These are phyloP conservation scores for Hymenoscyphus fraxineus DNA, from an alignment of 2,329 filamentous ascomycete genomes.

Conservation along the genomic window DNA sequence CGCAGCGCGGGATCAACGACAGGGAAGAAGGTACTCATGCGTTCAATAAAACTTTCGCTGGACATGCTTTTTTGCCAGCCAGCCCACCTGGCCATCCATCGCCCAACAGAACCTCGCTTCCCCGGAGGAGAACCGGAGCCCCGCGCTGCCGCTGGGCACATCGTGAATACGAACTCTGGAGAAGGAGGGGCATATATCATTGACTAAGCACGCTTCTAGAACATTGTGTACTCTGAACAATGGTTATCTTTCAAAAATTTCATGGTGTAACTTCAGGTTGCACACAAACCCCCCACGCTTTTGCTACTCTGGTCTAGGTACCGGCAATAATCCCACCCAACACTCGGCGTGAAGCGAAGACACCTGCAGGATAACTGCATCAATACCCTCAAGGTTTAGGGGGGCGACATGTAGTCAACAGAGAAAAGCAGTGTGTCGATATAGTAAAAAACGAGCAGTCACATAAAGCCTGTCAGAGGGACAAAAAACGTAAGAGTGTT, in stretches of 20 bases:
- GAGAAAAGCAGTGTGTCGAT: background rate
- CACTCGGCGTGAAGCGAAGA: background rate
- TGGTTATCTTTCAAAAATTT: background rate
- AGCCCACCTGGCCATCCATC: background rate
- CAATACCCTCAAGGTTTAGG: background rate
- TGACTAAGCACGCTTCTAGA: background rate
- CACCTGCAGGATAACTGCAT: background rate
- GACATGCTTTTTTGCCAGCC: background rate
- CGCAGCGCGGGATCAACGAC: background rate
- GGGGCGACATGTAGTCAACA: background rate
- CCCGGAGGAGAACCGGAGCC: background rate
- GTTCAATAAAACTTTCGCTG: background rate
- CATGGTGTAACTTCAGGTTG: constrained; percentile 1
- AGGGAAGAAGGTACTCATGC: background rate
- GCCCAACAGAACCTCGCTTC: background rate
- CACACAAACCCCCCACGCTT: background rate
- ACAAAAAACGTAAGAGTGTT: background rate
- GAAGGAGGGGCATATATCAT: background rate
- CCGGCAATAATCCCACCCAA: background rate
- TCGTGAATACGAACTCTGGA: background rate
- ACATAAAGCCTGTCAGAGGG: background rate
- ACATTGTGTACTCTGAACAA: background rate
- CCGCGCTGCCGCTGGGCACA: background rate
- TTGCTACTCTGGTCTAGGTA: background rate
- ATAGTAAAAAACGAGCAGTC: background rate